phyloP scores from a whole-genome alignment of 2,329 filamentous ascomycete genomes.

The Ceratocystis albifundus region DNA sequence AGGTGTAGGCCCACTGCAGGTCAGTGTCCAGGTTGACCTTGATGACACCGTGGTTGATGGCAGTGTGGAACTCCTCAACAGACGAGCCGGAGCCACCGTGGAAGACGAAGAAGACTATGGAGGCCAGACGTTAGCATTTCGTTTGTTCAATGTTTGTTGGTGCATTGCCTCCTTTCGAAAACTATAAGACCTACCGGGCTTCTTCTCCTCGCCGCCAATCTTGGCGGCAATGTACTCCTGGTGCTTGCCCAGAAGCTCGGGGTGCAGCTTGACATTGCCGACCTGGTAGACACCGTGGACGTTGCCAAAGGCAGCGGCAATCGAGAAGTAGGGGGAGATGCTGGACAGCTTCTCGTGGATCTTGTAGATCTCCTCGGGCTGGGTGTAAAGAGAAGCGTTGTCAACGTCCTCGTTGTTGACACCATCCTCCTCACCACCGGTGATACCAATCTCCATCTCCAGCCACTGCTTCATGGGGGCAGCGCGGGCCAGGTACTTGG shows the following conservation, averaged over 20 bases:
- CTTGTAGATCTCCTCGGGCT: constrained; percentile 88
- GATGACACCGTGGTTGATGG: constrained; percentile 87
- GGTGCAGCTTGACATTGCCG: constrained; percentile 92
- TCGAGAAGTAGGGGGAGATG: constrained; percentile 94
- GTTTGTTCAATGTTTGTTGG: background rate
- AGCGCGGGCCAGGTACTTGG: constrained; percentile 84
- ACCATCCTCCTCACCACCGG: constrained; percentile 87
- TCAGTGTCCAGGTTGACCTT: constrained; percentile 99
- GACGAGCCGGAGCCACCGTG: constrained; percentile 89
- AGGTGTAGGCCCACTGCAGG: constrained; percentile 87
- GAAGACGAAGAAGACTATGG: constrained; percentile 81
- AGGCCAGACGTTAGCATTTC: background rate
- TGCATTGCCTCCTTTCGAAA: background rate
- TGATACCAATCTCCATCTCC: constrained; percentile 86
- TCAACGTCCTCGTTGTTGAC: constrained; percentile 98
- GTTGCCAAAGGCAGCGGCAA: constrained; percentile 96
- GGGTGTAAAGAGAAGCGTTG: constrained; percentile 93
- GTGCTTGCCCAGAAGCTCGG: constrained; percentile 93
- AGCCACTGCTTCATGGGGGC: constrained; percentile 98
- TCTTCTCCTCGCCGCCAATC: constrained; percentile 54
- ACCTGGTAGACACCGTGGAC: constrained; percentile 99
- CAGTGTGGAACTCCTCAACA: constrained; percentile 81
- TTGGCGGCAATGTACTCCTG: constrained; percentile 82
- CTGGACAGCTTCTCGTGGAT: constrained; percentile 77
- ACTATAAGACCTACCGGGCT: constrained; percentile 47